phyloP scores from a whole-genome alignment of 768 basidiomycete species.

The Leccinellum luteum region DNA sequence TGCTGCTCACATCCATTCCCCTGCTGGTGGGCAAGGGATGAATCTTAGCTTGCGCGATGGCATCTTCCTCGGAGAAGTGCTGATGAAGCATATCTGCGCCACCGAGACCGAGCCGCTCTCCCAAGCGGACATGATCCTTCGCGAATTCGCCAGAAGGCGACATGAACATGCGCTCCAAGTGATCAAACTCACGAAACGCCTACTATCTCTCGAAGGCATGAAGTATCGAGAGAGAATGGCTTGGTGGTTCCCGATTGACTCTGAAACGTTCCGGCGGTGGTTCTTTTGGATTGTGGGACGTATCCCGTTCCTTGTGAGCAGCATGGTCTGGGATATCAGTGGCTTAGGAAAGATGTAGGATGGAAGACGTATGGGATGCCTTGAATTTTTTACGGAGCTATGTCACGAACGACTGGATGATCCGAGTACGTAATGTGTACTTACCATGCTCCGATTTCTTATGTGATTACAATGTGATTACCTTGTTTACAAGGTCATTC shows the following conservation, averaged over 20 bases:
- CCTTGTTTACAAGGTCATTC: too few relatives aligned
- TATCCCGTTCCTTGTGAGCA: conserved; percentile 14
- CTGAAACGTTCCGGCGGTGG: conserved; percentile 24
- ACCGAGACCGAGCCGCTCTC: conserved; percentile 4
- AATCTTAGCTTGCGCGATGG: conserved; percentile 55
- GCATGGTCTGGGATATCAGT: conserved; percentile 12
- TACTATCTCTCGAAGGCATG: conserved; percentile 25
- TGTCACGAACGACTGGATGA: too few relatives aligned
- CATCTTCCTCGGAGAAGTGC: conserved; percentile 40
- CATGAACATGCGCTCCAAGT: conserved; percentile 39
- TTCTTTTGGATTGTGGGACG: conserved; percentile 19
- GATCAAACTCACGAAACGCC: conserved; percentile 39
- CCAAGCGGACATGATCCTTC: conserved; percentile 33
- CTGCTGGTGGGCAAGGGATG: conserved; percentile 53
- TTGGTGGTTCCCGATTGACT: conserved; percentile 28
- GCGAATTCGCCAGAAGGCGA: conserved; percentile 36
- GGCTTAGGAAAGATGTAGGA: too few relatives aligned
- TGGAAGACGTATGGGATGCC: too few relatives aligned
- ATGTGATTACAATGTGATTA: too few relatives aligned
- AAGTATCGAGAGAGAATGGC: conserved; percentile 14
- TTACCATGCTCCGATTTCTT: too few relatives aligned
- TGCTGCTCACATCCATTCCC: conserved; percentile 55
- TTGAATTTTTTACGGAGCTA: too few relatives aligned
- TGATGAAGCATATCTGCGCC: conserved; percentile 34
- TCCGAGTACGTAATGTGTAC: too few relatives aligned